phyloP scores from a whole-genome alignment of 257 asterid genomes.

The Vinca minor region DNA sequence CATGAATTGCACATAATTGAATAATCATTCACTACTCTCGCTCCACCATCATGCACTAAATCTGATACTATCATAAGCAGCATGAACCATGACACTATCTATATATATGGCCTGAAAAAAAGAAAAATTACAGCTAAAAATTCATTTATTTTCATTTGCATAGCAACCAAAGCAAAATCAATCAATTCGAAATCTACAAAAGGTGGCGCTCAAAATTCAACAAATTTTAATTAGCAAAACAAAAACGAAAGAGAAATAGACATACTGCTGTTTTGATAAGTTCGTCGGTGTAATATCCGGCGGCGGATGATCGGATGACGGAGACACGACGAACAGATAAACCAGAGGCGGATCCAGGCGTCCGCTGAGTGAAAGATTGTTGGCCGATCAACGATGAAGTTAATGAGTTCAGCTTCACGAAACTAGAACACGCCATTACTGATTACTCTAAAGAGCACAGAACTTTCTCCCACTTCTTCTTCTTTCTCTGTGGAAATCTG shows the following conservation, averaged over 20 bases:
- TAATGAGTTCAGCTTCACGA: slow-evolving; percentile 54
- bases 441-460: background rate
- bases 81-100: too few species aligned
- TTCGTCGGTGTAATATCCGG: slow-evolving; percentile 85
- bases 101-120: too few species aligned
- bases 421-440: slow-evolving; percentile 60
- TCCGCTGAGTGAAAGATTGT: slow-evolving; percentile 39
- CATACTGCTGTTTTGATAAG: slow-evolving; percentile 85
- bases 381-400: slow-evolving; percentile 76
- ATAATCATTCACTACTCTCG: too few species aligned
- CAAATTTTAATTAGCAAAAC: background rate
- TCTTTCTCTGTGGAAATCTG: background rate
- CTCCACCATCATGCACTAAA: too few species aligned
- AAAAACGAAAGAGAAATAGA: background rate
- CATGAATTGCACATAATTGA: too few species aligned
- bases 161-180: too few species aligned
- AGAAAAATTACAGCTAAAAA: too few species aligned
- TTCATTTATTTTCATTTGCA: too few species aligned
- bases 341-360: slow-evolving; percentile 41
- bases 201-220: too few species aligned
- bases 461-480: slow-evolving; percentile 1
- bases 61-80: too few species aligned
- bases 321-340: slow-evolving; percentile 51
- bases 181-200: too few species aligned
- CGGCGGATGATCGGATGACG: slow-evolving; percentile 44